Evolutionary conservation across 2,329 filamentous ascomycete genomes (phyloP).

Genomic region (Clarireedia sp.): DNA sequence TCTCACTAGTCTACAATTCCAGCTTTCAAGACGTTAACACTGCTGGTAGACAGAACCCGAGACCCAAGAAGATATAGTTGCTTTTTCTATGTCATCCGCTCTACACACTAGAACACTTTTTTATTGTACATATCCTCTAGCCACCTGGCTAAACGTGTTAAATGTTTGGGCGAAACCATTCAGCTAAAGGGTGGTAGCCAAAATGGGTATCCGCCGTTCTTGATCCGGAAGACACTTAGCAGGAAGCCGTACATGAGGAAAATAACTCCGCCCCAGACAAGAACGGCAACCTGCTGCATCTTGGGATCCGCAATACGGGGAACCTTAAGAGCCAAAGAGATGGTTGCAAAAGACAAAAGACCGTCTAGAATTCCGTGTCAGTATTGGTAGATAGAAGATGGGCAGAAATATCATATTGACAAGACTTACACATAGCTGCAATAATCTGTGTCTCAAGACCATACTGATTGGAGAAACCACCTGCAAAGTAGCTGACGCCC

Average conservation of each 20-base stretch:
- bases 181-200: constrained; percentile 72
- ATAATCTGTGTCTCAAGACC: constrained; percentile 94
- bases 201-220: constrained; percentile 94
- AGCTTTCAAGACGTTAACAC: too few species aligned
- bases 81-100: constrained; percentile 7
- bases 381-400: neutral
- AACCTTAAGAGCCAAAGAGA: constrained; percentile 84
- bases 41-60: too few species aligned
- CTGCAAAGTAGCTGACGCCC: constrained; percentile 82
- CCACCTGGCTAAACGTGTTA: neutral
- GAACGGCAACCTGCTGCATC: constrained; percentile 70
- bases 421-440: constrained; percentile 77
- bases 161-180: neutral
- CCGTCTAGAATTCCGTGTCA: constrained; percentile 45
- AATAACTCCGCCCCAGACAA: constrained; percentile 70
- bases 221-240: constrained; percentile 84
- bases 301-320: constrained; percentile 75
- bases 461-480: constrained; percentile 87
- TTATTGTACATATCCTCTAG: constrained; percentile 5
- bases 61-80: neutral
- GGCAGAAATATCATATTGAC: constrained; percentile 19
- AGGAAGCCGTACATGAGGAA: constrained; percentile 89
- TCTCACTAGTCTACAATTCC: too few species aligned
- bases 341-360: constrained; percentile 79
- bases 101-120: neutral